These are phyloP conservation scores for Pseudisothecium myosuroides DNA, from an alignment of 225 moss, liverwort and hornwort genomes.

Conservation along the genomic window DNA sequence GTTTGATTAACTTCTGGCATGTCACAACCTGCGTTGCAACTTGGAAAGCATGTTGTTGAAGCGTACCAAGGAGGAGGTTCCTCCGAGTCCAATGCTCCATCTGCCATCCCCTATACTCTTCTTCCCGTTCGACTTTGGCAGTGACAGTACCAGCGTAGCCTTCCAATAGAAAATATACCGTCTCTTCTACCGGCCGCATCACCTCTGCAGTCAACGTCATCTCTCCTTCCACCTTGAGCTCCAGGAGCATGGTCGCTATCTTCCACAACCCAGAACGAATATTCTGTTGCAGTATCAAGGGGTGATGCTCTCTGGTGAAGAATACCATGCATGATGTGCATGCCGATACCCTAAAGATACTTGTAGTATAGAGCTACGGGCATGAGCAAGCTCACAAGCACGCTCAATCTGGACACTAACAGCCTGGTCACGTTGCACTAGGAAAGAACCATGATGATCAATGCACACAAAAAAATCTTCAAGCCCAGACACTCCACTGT, in stretches of 20 bases:
- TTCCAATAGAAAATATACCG: constrained; percentile 72
- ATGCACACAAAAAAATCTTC: constrained; percentile 82
- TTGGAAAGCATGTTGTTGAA: constrained; percentile 67
- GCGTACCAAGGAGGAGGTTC: constrained; percentile 61
- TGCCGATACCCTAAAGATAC: constrained; percentile 75
- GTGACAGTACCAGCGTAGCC: constrained; percentile 89
- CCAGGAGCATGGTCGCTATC: constrained; percentile 65
- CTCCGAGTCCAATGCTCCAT: constrained; percentile 95
- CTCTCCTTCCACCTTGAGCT: constrained; percentile 62
- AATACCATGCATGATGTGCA: constrained; percentile 76
- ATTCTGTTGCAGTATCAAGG: constrained; percentile 86
- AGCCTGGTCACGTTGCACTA: constrained; percentile 64
- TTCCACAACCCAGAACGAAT: constrained; percentile 91
- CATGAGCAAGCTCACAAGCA: constrained; percentile 69
- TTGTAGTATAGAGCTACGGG: constrained; percentile 54
- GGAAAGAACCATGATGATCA: constrained; percentile 64
- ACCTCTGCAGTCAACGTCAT: constrained; percentile 61
- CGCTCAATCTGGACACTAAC: constrained; percentile 65
- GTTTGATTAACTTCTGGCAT: neutral
- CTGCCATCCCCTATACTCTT: constrained; percentile 89
- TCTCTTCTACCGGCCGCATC: constrained; percentile 73
- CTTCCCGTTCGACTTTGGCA: constrained; percentile 91
- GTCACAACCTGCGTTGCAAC: constrained; percentile 55
- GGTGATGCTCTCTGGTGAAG: constrained; percentile 84
- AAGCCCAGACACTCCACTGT: constrained; percentile 51